These are phyloP conservation scores for Xylariaceae sp. DNA, from an alignment of 2,329 filamentous ascomycete genomes.

Conservation along the genomic window DNA sequence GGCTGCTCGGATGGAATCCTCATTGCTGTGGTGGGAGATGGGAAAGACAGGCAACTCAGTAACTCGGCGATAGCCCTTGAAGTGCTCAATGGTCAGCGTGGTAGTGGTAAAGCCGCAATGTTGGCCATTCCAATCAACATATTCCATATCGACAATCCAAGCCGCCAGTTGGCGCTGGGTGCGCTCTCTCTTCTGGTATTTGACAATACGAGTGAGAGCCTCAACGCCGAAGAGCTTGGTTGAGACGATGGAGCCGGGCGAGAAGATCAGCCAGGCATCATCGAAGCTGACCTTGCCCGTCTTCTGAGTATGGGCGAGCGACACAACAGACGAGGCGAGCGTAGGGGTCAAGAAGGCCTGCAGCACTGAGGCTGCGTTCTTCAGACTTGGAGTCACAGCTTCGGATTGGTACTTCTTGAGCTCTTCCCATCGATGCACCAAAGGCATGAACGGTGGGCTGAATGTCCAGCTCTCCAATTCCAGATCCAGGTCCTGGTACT, in stretches of 20 bases:
- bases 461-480: conserved; percentile 30
- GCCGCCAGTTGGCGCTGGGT: conserved; percentile 4
- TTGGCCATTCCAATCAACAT: conserved; percentile 33
- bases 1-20: conserved; percentile 17
- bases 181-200: conserved; percentile 15
- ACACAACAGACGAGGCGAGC: conserved; percentile 21
- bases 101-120: conserved; percentile 24
- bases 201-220: conserved; percentile 30
- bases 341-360: conserved; percentile 28
- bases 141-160: conserved; percentile 29
- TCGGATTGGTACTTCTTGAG: conserved; percentile 14
- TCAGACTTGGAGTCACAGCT: conserved; percentile 1
- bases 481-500: conserved; percentile 32
- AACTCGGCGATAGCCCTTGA: conserved; percentile 23
- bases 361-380: conserved; percentile 16
- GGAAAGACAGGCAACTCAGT: conserved; percentile 26
- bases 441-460: conserved; percentile 25
- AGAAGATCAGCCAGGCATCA: conserved; percentile 33
- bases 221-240: conserved; percentile 31
- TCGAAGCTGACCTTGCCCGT: conserved; percentile 28
- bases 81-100: conserved; percentile 21
- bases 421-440: conserved; percentile 33
- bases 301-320: conserved; percentile 20
- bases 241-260: conserved; percentile 27
- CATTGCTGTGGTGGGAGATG: conserved; percentile 20